A percentile compares a stretch with the other conserved stretches of the same genome.
These are phyloP conservation scores for Raphanus raphanistrum DNA, from an alignment of 345 rosid genomes.

Conservation along the genomic window DNA sequence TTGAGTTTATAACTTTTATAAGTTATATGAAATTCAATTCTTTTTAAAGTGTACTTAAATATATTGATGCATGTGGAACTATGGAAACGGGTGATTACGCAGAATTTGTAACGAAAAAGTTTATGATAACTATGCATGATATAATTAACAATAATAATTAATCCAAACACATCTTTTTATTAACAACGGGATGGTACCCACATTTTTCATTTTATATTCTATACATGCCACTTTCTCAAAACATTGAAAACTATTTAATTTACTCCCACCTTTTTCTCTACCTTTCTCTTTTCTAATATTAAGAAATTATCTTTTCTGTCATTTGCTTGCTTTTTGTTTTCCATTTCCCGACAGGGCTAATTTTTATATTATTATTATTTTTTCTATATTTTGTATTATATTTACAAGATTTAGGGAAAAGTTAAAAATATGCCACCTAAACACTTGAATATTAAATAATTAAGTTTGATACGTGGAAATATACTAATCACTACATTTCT, in stretches of 20 bases:
- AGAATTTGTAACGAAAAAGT: not conserved
- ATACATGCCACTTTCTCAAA: conserved; percentile 17
- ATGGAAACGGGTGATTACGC: conserved; percentile 7
- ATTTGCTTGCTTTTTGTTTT: conserved; percentile 42
- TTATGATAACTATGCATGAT: conserved; percentile 1
- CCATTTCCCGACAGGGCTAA: conserved; percentile 37
- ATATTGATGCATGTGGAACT: not conserved
- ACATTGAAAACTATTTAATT: not conserved
- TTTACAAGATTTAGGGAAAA: conserved; percentile 28
- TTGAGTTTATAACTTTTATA: not conserved
- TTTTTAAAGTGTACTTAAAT: not conserved
- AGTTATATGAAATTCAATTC: not conserved
- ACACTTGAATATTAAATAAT: conserved; percentile 16
- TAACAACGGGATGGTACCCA: not conserved
- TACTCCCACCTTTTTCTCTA: conserved; percentile 17
- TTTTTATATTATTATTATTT: not conserved
- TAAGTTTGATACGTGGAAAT: conserved; percentile 35
- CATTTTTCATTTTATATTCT: conserved; percentile 18
- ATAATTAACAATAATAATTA: not conserved
- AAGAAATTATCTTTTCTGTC: conserved; percentile 8
- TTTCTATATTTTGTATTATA: conserved; percentile 16
- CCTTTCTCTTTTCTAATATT: conserved; percentile 31
- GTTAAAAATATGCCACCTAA: conserved; percentile 34
- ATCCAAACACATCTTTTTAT: not conserved
- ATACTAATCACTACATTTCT: conserved; percentile 7